Percentiles rank a stretch among this genome's conserved stretches.
Conservation (phyloP, 495 filamentous ascomycete genomes). For the Bacidia gigantensis region DNA sequence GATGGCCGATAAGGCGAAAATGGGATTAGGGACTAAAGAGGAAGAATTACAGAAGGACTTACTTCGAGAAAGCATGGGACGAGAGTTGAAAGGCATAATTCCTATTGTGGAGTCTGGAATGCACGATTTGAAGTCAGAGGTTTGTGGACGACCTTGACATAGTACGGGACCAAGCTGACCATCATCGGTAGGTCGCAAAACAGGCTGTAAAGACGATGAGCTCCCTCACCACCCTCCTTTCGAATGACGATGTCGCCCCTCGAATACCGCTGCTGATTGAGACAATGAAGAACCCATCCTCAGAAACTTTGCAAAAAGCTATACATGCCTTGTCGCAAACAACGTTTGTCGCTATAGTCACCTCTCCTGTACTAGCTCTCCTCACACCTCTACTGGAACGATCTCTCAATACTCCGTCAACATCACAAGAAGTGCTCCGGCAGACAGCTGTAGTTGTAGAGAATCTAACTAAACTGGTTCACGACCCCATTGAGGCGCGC, state of each 20-base stretch:
- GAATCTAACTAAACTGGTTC: conserved; percentile 96
- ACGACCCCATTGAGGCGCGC: conserved; percentile 90
- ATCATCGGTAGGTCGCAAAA: conserved; percentile 44
- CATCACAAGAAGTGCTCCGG: conserved; percentile 84
- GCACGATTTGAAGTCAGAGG: conserved; percentile 90
- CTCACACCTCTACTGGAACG: conserved; percentile 91
- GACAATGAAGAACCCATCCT: conserved; percentile 86
- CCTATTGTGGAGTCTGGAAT: conserved; percentile 86
- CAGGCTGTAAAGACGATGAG: conserved; percentile 83
- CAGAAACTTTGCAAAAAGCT: conserved; percentile 79
- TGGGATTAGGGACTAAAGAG: conserved; percentile 63
- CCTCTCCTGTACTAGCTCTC: conserved; percentile 93
- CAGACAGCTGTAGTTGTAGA: conserved; percentile 97
- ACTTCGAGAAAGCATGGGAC: conserved; percentile 81
- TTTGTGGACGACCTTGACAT: conserved; percentile 19
- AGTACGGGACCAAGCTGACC: not conserved
- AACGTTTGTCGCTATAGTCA: conserved; percentile 96
- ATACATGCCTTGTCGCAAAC: conserved; percentile 96
- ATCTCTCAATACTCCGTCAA: conserved; percentile 76
- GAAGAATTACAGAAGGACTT: conserved; percentile 76
- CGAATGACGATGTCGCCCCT: conserved; percentile 92
- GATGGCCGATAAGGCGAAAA: conserved; percentile 86
- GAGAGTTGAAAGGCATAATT: conserved; percentile 77
- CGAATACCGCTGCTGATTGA: conserved; percentile 87
- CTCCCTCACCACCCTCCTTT: conserved; percentile 75